Base-by-base conservation (phyloP, 1,284 basidiomycete genomes). In the Meira nashicola region DNA sequence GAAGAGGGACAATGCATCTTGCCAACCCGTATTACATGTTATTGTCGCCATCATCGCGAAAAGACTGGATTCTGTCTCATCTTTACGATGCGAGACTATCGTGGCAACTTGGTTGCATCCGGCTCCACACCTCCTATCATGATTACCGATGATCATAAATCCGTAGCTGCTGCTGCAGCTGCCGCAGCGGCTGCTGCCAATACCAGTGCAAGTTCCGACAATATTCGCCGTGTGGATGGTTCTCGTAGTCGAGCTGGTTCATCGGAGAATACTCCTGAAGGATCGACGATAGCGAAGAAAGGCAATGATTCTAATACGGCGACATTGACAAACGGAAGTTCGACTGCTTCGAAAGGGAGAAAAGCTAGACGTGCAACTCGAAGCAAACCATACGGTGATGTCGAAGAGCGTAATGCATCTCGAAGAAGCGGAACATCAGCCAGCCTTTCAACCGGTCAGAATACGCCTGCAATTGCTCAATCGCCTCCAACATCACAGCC, bases 21-120 rank as follows among this genome's bases (percentile, higher is more conserved):
- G 15, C 95, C 95, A 2, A 87, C 97, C 51, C 86, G 95, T 50
- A 92, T 99, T 66, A 96, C 95, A 7, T 99, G 95, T 81, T 99
- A 99, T 79, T 98, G 95, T 74, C 88, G 95, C 54, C 95, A 98
- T 82, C 95, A 99, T 80, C 87, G 91, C 63, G 95, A 98, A 81
- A 97, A 96, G 81, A 83, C 89, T 50, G 95, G 95, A 1, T 99
- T 98, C 81, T 80, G 89, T 77, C 87, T 98, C 66, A 88, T 90
- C 71, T 90, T 98, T 79, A 87, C 87, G 17, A 85, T 98, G 82
- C 85, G 87, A 70, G 90, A 96, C 67, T 82, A 86, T 70, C 83
- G 82, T 39, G 92, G 92, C 8, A 85, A 88, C 25, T 80, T 92
- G 52, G 85, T 98, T 55, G 94, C 91, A 10, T 85, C 85, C 10